Evolutionary conservation across 2,329 filamentous ascomycete genomes (phyloP).

Genomic region (Bipolaris victoriae): DNA sequence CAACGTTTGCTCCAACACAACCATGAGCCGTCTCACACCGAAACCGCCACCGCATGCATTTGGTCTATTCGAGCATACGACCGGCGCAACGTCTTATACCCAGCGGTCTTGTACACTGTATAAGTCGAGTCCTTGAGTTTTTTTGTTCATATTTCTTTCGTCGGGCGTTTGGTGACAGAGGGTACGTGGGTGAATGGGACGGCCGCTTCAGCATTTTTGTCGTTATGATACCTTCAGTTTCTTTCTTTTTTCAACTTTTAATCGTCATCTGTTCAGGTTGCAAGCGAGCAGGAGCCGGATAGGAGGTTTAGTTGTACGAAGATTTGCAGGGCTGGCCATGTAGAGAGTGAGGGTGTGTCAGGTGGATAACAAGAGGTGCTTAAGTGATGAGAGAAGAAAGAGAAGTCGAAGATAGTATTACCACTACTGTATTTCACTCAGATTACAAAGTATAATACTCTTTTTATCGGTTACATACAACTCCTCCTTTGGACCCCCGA

Average conservation of each 20-base stretch:
- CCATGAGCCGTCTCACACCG: not conserved
- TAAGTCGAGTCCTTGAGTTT: not conserved
- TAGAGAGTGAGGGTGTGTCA: slow-evolving; percentile 18
- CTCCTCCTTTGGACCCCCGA: not conserved
- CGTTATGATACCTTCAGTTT: slow-evolving; percentile 15
- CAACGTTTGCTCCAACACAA: not conserved
- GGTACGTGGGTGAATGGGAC: not conserved
- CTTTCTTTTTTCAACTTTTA: slow-evolving; percentile 9
- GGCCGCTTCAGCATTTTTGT: not conserved
- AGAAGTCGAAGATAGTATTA: slow-evolving; percentile 32
- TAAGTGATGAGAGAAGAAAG: slow-evolving; percentile 34
- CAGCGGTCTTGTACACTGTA: slow-evolving; percentile 10
- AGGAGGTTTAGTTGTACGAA: slow-evolving; percentile 2
- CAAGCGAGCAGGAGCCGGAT: not conserved
- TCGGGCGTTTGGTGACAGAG: not conserved
- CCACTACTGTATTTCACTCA: not conserved
- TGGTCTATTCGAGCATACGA: slow-evolving; percentile 12
- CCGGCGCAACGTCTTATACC: slow-evolving; percentile 16
- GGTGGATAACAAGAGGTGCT: slow-evolving; percentile 6
- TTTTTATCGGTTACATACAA: not conserved
- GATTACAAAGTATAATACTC: not conserved
- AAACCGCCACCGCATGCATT: slow-evolving; percentile 3
- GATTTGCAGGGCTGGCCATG: not conserved
- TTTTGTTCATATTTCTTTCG: slow-evolving; percentile 6
- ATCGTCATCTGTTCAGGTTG: slow-evolving; percentile 3